phyloP scores from a whole-genome alignment of 1,284 basidiomycete species.

The Grifola frondosa region DNA sequence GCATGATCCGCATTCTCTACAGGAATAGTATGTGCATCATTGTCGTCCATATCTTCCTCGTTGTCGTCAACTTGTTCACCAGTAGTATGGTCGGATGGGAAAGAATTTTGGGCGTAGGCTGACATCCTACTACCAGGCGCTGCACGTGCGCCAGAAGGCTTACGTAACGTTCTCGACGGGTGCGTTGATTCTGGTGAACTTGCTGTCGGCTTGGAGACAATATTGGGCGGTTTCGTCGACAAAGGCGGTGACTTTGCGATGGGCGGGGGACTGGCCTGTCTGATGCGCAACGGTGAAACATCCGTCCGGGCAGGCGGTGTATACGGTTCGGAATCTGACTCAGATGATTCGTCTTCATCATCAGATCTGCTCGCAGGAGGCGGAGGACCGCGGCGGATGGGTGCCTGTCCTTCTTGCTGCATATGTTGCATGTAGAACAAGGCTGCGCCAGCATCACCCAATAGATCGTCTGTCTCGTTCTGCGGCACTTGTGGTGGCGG shows the following conservation, averaged over 20 bases:
- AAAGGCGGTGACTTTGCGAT: conserved; percentile 14
- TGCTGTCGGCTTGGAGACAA: conserved; percentile 4
- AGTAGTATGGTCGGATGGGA: conserved; percentile 13
- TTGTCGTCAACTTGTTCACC: conserved; percentile 15
- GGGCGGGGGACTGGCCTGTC: conserved; percentile 20
- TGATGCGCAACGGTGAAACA: conserved; percentile 21
- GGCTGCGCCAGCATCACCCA: conserved; percentile 58
- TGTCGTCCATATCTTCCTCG: conserved; percentile 21
- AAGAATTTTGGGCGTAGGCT: conserved; percentile 23
- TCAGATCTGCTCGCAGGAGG: conserved; percentile 16
- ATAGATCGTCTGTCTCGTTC: conserved; percentile 32
- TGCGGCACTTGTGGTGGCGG: conserved; percentile 13
- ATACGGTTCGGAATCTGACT: conserved; percentile 26
- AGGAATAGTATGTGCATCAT: conserved; percentile 13
- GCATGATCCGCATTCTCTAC: conserved; percentile 6
- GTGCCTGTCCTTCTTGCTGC: conserved; percentile 32
- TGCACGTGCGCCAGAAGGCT: conserved; percentile 84
- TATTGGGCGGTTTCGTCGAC: conserved; percentile 9
- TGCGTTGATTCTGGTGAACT: conserved; percentile 7
- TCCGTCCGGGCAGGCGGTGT: conserved; percentile 22
- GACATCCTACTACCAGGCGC: conserved; percentile 41
- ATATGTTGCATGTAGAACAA: conserved; percentile 69
- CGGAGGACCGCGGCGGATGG: conserved; percentile 19
- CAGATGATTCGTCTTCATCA: conserved; percentile 26
- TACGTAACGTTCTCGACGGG: conserved; percentile 22